Conservation (phyloP, 2,329 filamentous ascomycete species). For the Penicillium sp. region DNA sequence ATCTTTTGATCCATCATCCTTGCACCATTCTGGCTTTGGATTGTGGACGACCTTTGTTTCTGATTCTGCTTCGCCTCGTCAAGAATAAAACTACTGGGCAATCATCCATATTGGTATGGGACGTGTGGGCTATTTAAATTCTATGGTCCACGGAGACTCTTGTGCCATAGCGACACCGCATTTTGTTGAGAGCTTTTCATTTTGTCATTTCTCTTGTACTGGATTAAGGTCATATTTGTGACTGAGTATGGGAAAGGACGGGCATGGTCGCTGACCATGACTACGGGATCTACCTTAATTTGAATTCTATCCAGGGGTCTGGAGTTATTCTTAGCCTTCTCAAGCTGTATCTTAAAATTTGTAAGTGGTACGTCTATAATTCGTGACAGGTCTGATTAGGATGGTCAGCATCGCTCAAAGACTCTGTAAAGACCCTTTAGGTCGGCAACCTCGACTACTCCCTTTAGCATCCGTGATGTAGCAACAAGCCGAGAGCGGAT, state of each 20-base stretch:
- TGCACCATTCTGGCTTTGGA: neutral
- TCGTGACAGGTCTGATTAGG: neutral
- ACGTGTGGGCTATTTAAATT: neutral
- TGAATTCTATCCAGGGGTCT: constrained; percentile 1
- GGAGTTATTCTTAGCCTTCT: neutral
- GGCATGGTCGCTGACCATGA: constrained; percentile 13
- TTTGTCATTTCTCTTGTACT: constrained; percentile 9
- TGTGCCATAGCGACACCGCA: constrained; percentile 5
- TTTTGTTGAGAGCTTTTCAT: constrained; percentile 2
- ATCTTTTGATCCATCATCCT: neutral
- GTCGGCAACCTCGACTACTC: constrained; percentile 84
- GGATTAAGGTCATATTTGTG: constrained; percentile 7
- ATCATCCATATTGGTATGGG: constrained; percentile 9
- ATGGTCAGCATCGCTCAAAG: constrained; percentile 82
- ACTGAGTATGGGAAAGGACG: constrained; percentile 7
- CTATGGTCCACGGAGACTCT: neutral
- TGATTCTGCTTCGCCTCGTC: neutral
- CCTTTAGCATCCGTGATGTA: constrained; percentile 74
- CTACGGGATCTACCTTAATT: constrained; percentile 4
- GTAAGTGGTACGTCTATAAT: neutral
- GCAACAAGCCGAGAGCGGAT: constrained; percentile 82
- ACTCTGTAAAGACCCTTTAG: constrained; percentile 90
- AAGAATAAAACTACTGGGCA: neutral
- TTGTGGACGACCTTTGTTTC: neutral
- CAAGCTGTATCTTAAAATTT: neutral